Evolutionary conservation across 1,139 yeast genomes (phyloP).

Genomic region (Hanseniaspora uvarum): DNA sequence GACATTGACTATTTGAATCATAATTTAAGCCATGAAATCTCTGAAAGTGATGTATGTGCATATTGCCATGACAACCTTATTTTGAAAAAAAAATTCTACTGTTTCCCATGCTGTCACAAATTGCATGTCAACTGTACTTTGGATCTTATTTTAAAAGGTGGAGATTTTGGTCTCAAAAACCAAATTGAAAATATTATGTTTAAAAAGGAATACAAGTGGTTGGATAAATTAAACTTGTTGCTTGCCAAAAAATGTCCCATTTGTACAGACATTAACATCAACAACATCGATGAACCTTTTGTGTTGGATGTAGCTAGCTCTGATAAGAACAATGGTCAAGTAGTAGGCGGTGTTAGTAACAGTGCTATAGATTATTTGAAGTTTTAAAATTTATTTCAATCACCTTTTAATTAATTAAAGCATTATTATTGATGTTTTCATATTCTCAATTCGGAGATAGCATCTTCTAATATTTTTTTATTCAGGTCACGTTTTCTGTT

Average conservation of each 20-base stretch:
- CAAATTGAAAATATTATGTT: constrained; percentile 48
- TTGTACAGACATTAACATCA: constrained; percentile 70
- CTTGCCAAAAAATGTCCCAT: constrained; percentile 62
- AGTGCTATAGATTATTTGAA: constrained; percentile 4
- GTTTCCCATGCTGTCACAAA: constrained; percentile 84
- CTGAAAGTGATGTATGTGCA: constrained; percentile 68
- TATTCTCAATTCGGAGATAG: too few relatives aligned
- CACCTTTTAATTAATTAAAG: too few relatives aligned
- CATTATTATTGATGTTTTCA: too few relatives aligned
- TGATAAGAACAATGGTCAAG: not conserved
- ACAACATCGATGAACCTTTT: constrained; percentile 50
- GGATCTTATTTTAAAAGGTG: constrained; percentile 47
- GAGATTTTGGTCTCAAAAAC: constrained; percentile 59
- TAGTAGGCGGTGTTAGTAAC: not conserved
- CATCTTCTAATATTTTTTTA: too few relatives aligned
- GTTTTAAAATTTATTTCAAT: too few relatives aligned
- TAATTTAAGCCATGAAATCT: constrained; percentile 54
- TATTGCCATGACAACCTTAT: constrained; percentile 53
- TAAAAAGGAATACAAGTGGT: constrained; percentile 27
- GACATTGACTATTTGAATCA: constrained; percentile 46
- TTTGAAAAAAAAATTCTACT: constrained; percentile 61
- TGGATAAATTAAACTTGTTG: constrained; percentile 43
- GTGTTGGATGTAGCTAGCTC: not conserved
- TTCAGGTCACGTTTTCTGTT: too few relatives aligned
- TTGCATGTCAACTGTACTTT: constrained; percentile 83